phyloP scores from a whole-genome alignment of 179 eudicot species.

The Carnegiea gigantea region DNA sequence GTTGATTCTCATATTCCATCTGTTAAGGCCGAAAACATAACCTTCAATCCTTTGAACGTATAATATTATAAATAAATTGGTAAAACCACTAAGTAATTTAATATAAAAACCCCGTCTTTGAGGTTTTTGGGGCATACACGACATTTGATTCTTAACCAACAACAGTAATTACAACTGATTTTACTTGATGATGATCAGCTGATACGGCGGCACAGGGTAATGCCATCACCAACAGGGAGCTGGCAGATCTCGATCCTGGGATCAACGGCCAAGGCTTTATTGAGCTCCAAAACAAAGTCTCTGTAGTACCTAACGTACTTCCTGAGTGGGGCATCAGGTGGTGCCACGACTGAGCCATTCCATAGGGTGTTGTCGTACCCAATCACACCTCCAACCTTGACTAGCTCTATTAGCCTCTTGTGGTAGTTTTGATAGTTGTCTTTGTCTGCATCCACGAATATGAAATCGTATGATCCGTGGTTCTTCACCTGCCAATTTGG shows the following conservation, averaged over 20 bases:
- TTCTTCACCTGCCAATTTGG: conserved; percentile 27
- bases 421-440: conserved; percentile 57
- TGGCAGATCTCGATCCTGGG: conserved; percentile 43
- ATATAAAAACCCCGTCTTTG: too few species aligned
- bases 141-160: too few species aligned
- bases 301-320: conserved; percentile 42
- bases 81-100: too few species aligned
- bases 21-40: too few species aligned
- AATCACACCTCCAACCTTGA: conserved; percentile 45
- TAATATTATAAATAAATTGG: too few species aligned
- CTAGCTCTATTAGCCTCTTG: conserved; percentile 39
- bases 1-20: too few species aligned
- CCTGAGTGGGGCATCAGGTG: conserved; percentile 39
- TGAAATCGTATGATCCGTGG: conserved; percentile 45
- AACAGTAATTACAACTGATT: too few species aligned
- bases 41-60: too few species aligned
- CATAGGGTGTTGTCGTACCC: conserved; percentile 54
- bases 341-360: conserved; percentile 44
- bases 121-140: too few species aligned
- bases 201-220: conserved; percentile 46
- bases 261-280: conserved; percentile 45
- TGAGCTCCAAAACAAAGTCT: conserved; percentile 40
- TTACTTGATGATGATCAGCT: neutral
- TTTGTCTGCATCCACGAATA: conserved; percentile 55
- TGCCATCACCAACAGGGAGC: conserved; percentile 49